Percentiles rank a stretch among this genome's conserved stretches.
Evolutionary conservation across 345 rosid species (phyloP).

Genomic region (Carallia brachiata): DNA sequence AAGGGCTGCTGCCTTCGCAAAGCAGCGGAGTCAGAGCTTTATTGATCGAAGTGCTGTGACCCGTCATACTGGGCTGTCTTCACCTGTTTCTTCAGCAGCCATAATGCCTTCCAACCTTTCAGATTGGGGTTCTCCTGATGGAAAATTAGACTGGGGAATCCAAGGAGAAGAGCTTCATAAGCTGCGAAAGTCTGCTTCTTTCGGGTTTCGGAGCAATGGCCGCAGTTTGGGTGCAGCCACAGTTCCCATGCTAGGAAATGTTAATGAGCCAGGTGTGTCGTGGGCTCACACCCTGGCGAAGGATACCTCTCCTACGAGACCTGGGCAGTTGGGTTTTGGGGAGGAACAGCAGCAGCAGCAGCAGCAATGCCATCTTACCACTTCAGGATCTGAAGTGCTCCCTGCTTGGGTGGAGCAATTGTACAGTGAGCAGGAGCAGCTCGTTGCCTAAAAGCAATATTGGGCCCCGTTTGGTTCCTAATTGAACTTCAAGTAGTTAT

Average conservation of each 20-base stretch:
- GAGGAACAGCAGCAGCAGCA: slow-evolving; percentile 33
- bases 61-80: slow-evolving; percentile 38
- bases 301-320: slow-evolving; percentile 37
- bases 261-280: slow-evolving; percentile 67
- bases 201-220: slow-evolving; percentile 48
- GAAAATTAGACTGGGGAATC: slow-evolving; percentile 78
- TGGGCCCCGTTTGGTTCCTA: slow-evolving; percentile 16
- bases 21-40: slow-evolving; percentile 65
- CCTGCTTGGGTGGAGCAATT: slow-evolving; percentile 80
- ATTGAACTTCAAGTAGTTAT: slow-evolving; percentile 38
- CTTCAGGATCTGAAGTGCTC: slow-evolving; percentile 35
- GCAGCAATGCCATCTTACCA: slow-evolving; percentile 39
- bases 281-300: slow-evolving; percentile 79
- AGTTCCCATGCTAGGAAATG: slow-evolving; percentile 21
- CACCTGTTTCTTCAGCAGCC: slow-evolving; percentile 37
- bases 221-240: slow-evolving; percentile 19
- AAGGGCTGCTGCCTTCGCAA: slow-evolving; percentile 63
- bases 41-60: slow-evolving; percentile 48
- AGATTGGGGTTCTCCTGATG: slow-evolving; percentile 82
- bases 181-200: slow-evolving; percentile 67
- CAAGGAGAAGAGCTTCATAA: slow-evolving; percentile 72
- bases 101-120: slow-evolving; percentile 30
- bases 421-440: slow-evolving; percentile 75
- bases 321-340: slow-evolving; percentile 30
- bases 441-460: slow-evolving; percentile 51